Percentiles rank a stretch among this genome's conserved stretches.
These are phyloP conservation scores for Nepenthes mirabilis DNA, from an alignment of 148 eudicot species.

Conservation along the genomic window DNA sequence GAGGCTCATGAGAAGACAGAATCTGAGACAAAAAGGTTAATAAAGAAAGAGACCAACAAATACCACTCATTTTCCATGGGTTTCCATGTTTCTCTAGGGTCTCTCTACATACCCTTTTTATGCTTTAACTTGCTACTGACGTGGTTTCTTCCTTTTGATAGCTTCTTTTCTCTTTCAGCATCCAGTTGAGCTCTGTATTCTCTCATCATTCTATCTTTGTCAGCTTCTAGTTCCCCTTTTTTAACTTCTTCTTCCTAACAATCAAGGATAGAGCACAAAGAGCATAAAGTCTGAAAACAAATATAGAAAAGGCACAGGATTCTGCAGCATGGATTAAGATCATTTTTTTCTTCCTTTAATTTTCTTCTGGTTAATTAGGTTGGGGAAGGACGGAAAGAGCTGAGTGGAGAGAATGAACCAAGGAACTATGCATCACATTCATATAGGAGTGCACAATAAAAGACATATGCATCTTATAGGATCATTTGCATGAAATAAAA, in stretches of 20 bases:
- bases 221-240: slow-evolving; percentile 92
- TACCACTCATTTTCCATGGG: background rate
- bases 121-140: slow-evolving; percentile 58
- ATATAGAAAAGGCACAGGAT: background rate
- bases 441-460: too few species aligned
- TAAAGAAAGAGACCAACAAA: background rate
- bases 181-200: slow-evolving; percentile 92
- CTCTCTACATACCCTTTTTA: slow-evolving; percentile 43
- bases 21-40: background rate
- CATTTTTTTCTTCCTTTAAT: too few species aligned
- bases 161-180: slow-evolving; percentile 92
- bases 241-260: slow-evolving; percentile 80
- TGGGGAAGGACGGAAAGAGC: too few species aligned
- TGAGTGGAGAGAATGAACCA: too few species aligned
- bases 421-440: too few species aligned
- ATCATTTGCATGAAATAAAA: too few species aligned
- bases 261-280: slow-evolving; percentile 3
- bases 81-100: background rate
- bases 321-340: too few species aligned
- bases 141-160: slow-evolving; percentile 88
- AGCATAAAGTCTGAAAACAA: background rate
- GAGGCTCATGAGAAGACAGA: background rate
- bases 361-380: too few species aligned
- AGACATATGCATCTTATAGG: too few species aligned
- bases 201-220: slow-evolving; percentile 96